A percentile compares a stretch with the other conserved stretches of the same genome.
Conservation (phyloP, 2,329 filamentous ascomycete species). For the Pezicula carpinea region DNA sequence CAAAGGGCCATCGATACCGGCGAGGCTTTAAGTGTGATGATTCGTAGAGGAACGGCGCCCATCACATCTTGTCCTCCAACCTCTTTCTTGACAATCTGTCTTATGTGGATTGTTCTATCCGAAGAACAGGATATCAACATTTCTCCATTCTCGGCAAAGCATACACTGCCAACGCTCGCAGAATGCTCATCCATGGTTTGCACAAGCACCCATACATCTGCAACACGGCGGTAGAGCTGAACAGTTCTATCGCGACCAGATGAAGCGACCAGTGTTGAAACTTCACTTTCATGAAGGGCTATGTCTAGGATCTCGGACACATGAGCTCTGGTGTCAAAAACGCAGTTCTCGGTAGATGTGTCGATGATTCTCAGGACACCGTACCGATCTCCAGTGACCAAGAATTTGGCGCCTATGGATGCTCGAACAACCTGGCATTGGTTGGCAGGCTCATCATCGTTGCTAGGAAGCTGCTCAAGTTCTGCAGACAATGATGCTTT, state of each 20-base stretch:
- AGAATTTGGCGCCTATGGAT: slow-evolving; percentile 55
- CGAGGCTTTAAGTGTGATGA: slow-evolving; percentile 79
- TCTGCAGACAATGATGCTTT: slow-evolving; percentile 61
- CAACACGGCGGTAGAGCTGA: slow-evolving; percentile 70
- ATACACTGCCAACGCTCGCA: slow-evolving; percentile 73
- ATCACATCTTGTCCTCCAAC: slow-evolving; percentile 53
- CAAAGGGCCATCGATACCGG: slow-evolving; percentile 78
- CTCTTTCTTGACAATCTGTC: slow-evolving; percentile 71
- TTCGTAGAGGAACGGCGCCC: slow-evolving; percentile 72
- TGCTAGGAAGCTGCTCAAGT: slow-evolving; percentile 58
- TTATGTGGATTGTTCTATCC: slow-evolving; percentile 80
- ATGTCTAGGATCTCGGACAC: slow-evolving; percentile 80
- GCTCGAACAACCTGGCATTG: slow-evolving; percentile 57
- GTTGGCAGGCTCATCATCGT: slow-evolving; percentile 47
- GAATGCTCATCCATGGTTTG: slow-evolving; percentile 93
- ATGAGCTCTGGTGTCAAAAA: slow-evolving; percentile 79
- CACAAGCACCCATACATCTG: slow-evolving; percentile 65
- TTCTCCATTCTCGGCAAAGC: slow-evolving; percentile 66
- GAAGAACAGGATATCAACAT: slow-evolving; percentile 79
- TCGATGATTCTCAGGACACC: slow-evolving; percentile 76
- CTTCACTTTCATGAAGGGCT: slow-evolving; percentile 60
- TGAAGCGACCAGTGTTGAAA: slow-evolving; percentile 67
- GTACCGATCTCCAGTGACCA: slow-evolving; percentile 81
- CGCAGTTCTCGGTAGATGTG: slow-evolving; percentile 50
- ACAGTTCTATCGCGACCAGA: slow-evolving; percentile 88